These are phyloP conservation scores for Pleoardoris graminearum DNA, from an alignment of 2,329 filamentous ascomycete genomes.

Conservation along the genomic window DNA sequence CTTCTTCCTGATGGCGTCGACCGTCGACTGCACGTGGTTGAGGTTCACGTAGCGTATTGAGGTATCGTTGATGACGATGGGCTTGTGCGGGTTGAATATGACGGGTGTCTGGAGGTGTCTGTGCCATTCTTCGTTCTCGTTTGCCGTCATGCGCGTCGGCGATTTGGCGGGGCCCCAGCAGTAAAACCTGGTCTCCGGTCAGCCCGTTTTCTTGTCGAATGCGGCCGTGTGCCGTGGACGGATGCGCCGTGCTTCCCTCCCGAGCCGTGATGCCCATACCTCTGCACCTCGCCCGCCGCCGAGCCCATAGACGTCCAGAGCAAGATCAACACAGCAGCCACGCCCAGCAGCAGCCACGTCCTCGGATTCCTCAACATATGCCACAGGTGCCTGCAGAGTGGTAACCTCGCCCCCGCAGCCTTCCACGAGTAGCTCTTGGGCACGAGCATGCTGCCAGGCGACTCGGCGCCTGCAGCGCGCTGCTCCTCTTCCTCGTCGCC, in stretches of 20 bases:
- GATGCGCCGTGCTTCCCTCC: neutral
- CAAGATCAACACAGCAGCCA: constrained; percentile 73
- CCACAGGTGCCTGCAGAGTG: constrained; percentile 68
- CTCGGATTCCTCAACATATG: constrained; percentile 73
- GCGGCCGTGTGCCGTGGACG: neutral
- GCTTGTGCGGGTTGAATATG: constrained; percentile 92
- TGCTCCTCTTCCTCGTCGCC: constrained; percentile 28
- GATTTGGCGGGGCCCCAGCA: constrained; percentile 95
- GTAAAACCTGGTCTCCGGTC: constrained; percentile 72
- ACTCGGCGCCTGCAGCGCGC: constrained; percentile 19
- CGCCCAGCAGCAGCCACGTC: constrained; percentile 72
- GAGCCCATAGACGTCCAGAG: constrained; percentile 85
- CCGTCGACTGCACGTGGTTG: constrained; percentile 80
- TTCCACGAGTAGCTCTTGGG: constrained; percentile 93
- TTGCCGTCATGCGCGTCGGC: constrained; percentile 92
- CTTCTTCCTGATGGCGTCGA: constrained; percentile 75
- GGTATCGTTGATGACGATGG: constrained; percentile 79
- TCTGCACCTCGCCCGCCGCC: constrained; percentile 86
- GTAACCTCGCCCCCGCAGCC: constrained; percentile 77
- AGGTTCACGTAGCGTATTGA: constrained; percentile 81
- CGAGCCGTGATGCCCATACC: constrained; percentile 59
- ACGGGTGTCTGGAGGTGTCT: constrained; percentile 89
- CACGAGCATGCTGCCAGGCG: constrained; percentile 69
- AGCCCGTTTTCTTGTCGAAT: constrained; percentile 14
- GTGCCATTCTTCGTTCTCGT: constrained; percentile 89